Conservation (phyloP, 2,329 filamentous ascomycete genomes). For the Whalleya microplaca region DNA sequence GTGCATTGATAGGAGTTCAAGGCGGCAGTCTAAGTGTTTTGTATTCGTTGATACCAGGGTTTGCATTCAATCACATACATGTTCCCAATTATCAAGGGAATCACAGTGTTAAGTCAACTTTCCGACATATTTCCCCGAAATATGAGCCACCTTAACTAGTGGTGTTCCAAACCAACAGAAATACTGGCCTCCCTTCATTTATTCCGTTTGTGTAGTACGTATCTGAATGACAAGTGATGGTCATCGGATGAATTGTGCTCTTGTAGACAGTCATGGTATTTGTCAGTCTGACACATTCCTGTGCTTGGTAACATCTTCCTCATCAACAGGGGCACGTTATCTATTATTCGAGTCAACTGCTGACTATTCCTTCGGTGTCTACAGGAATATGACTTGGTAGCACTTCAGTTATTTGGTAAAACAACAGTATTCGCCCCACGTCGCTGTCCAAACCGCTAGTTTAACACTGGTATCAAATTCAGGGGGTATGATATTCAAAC, state of each 20-base stretch:
- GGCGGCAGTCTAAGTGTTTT: constrained; percentile 1
- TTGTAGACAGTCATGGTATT: neutral
- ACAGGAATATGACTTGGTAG: no score
- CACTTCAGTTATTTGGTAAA: no score
- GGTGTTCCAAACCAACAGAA: neutral
- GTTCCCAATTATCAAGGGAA: neutral
- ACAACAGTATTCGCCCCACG: no score
- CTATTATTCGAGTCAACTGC: no score
- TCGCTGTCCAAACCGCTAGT: no score
- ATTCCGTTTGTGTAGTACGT: neutral
- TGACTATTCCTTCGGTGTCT: no score
- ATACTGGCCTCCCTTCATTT: neutral
- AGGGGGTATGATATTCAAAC: neutral
- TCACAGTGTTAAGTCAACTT: neutral
- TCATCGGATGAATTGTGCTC: neutral
- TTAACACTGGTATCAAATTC: no score
- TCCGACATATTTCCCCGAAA: neutral
- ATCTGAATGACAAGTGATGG: neutral
- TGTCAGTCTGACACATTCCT: no score
- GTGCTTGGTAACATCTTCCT: no score
- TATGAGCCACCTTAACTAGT: neutral
- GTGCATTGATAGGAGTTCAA: constrained; percentile 24
- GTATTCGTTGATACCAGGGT: constrained; percentile 11
- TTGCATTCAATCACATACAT: neutral
- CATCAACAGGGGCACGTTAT: no score